Percentiles rank a stretch among this genome's conserved stretches.
These are phyloP conservation scores for Citrus glauca DNA, from an alignment of 345 rosid genomes.

Conservation along the genomic window DNA sequence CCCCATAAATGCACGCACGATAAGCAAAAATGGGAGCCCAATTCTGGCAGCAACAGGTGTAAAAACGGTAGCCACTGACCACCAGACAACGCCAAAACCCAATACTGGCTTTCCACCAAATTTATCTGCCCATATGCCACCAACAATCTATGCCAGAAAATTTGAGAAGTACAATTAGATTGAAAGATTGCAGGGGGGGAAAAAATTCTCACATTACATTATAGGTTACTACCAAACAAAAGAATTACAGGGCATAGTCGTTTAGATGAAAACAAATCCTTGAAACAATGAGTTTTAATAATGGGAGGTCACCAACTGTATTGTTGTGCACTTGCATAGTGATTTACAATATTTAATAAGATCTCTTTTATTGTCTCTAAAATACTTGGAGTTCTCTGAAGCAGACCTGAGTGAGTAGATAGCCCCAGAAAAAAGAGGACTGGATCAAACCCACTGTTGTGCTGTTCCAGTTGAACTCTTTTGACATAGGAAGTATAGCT, in stretches of 20 bases:
- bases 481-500: constrained; percentile 96
- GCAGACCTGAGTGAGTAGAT: constrained; percentile 86
- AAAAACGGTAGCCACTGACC: constrained; percentile 87
- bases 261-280: not conserved
- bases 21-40: constrained; percentile 86
- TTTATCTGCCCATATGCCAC: constrained; percentile 99
- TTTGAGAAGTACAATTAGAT: constrained; percentile 15
- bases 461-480: constrained; percentile 92
- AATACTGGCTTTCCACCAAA: constrained; percentile 86
- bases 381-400: not conserved
- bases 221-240: not conserved
- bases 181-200: not conserved
- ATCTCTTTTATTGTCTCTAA: not conserved
- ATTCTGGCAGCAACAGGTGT: constrained; percentile 94
- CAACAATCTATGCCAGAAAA: constrained; percentile 59
- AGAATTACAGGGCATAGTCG: not conserved
- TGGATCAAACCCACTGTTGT: constrained; percentile 95
- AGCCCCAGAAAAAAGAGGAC: constrained; percentile 99
- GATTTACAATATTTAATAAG: not conserved
- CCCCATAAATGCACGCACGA: constrained; percentile 94
- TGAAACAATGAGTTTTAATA: not conserved
- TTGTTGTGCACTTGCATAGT: not conserved
- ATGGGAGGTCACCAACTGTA: not conserved
- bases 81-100: constrained; percentile 97
- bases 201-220: not conserved